Evolutionary conservation across 352 stramenopile genomes (phyloP), one percentile per base, ranked within the genome.

Genomic region (Globisporangium nunn): DNA sequence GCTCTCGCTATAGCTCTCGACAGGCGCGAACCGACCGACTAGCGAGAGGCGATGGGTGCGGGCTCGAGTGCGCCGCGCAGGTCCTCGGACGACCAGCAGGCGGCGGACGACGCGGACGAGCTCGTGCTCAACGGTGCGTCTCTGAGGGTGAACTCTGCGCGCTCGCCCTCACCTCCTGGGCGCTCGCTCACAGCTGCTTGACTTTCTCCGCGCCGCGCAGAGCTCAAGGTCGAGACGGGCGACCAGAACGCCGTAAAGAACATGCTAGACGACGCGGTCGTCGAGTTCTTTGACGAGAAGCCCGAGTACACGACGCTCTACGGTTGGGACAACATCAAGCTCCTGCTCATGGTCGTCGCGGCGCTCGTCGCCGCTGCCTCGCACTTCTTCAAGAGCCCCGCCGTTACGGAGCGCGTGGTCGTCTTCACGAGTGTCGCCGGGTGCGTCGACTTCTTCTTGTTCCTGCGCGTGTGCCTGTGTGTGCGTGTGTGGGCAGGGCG

Each of bases 241-340:
- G 85, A 95, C 68, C 83, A 93, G 58, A 88, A 89, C 45, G 85
- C 82, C 15, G 82, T 95, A 35, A 91, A 91, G 66, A 93, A 93
- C 60, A 71, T 95, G 41, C 66, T 95, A 54, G 85, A 95, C 62
- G 85, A 95, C 59, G 78, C 75, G 17, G 75, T 95, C 51, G 60
- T 74, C 52, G 85, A 91, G 64, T 78, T 83, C 56, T 88, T 91
- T 54, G 61, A 90, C 57, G 68, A 70, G 23, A 84, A 78, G 50
- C 50, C 71, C 31, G 63, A 78, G 4, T 88, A 77, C 47, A 61
- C 68, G 48, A 67, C 91, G 31, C 74, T 89, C 50, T 92, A 93
- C 56, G 79, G 72, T 33, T 87, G 78, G 74, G 82, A 95, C 64
- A 95, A 95, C 57, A 62, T 85, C 50, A 95, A 95, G 61, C 62